These are phyloP conservation scores for Metarhizium robertsii DNA, from an alignment of 2,329 filamentous ascomycete genomes.

Conservation along the genomic window DNA sequence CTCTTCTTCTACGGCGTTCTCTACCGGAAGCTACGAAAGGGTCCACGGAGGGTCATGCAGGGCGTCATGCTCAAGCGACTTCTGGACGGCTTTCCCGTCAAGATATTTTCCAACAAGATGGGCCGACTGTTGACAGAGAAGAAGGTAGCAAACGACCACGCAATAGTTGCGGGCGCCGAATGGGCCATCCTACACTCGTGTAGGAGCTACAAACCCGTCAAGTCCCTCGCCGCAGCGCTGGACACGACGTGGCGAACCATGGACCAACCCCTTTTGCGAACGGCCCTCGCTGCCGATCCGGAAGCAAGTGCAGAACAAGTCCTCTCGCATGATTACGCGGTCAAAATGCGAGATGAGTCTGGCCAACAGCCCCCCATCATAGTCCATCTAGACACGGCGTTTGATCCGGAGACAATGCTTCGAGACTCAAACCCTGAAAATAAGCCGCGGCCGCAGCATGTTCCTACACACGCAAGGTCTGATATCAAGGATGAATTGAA, in stretches of 20 bases:
- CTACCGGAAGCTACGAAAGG: constrained; percentile 18
- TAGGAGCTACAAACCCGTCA: constrained; percentile 18
- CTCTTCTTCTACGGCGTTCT: constrained; percentile 24
- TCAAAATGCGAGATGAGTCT: constrained; percentile 5
- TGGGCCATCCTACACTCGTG: constrained; percentile 20
- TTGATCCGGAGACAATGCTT: constrained; percentile 3
- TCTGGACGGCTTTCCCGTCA: constrained; percentile 15
- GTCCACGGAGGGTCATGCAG: constrained; percentile 15
- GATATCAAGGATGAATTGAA: neutral
- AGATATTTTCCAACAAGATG: constrained; percentile 19
- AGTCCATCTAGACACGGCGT: constrained; percentile 5
- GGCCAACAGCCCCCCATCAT: neutral
- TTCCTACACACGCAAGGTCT: neutral
- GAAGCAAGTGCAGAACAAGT: neutral
- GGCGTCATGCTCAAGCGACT: constrained; percentile 16
- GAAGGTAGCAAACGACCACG: constrained; percentile 10
- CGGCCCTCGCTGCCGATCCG: no score
- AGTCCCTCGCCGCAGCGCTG: constrained; percentile 17
- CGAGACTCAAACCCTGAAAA: neutral
- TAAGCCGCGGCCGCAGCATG: no score
- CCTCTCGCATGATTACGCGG: constrained; percentile 3
- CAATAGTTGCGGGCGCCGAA: constrained; percentile 17
- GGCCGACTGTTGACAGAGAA: constrained; percentile 10
- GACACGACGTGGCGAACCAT: constrained; percentile 16
- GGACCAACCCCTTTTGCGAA: constrained; percentile 10